phyloP scores from a whole-genome alignment of 768 basidiomycete genomes.

The Tulasnella sp. region DNA sequence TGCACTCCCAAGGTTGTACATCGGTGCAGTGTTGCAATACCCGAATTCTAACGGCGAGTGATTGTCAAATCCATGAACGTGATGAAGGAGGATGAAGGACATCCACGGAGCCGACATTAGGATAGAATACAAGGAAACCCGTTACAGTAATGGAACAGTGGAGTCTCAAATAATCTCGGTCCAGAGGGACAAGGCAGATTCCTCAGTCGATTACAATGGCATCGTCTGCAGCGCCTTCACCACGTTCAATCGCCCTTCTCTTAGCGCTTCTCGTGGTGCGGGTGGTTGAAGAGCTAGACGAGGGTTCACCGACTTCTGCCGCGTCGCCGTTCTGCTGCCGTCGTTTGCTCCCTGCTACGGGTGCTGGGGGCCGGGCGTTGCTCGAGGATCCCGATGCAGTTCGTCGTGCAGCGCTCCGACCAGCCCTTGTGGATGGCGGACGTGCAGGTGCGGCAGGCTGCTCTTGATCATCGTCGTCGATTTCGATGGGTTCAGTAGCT shows the following conservation, averaged over 20 bases:
- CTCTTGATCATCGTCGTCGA: slow-evolving; percentile 10
- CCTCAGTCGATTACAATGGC: slow-evolving; percentile 3
- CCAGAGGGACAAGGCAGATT: background rate
- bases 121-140: background rate
- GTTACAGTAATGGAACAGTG: background rate
- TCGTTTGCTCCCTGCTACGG: background rate
- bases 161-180: background rate
- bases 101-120: background rate
- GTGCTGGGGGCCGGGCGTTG: background rate
- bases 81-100: background rate
- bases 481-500: background rate
- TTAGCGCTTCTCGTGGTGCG: slow-evolving; percentile 2
- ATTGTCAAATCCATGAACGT: background rate
- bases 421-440: background rate
- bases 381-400: background rate
- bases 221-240: background rate
- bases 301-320: background rate
- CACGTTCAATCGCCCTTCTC: background rate
- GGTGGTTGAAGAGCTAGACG: background rate
- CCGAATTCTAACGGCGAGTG: background rate
- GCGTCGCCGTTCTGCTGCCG: background rate
- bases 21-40: background rate
- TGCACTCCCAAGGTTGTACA: background rate
- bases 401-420: background rate
- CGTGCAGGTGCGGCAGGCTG: background rate